Evolutionary conservation across 2,329 filamentous ascomycete genomes (phyloP), one percentile per base, ranked within the genome.

Genomic region (Scytalidium lignicola): DNA sequence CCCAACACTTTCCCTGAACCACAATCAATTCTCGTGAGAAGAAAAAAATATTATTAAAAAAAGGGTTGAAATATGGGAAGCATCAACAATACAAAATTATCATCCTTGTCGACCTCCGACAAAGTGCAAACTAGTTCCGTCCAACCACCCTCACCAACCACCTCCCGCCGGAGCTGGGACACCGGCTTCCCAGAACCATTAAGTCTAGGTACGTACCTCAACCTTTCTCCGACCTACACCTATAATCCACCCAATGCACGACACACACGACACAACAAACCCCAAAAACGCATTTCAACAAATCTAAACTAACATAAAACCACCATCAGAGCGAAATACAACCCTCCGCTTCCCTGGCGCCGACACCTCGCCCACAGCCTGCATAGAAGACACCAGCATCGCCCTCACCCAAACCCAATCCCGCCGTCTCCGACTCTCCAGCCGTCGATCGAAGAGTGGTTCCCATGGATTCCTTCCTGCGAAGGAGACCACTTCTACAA

Each of bases 311-410:
- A 41, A 50, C 43, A 29, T 22, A 17, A 21, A 6, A 18, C 42
- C 65, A 41, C 63, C 5, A 9, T 37, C 57, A 60, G 69, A 71
- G 42, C 71, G 74, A 53, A 85, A 82, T 57, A 85, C 82, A 13
- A 82, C 80, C 2, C 69, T 80, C 15, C 78, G 77, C 18, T 80
- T 85, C 52, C 82, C 82, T 19, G 79, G 82, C 17, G 82, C 82
- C 50, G 74, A 82, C 56, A 70, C 78, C 6, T 76, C 74, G 13
- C 74, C 74, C 44, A 72, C 79, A 52, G 81, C 80, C 41, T 74
- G 69, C 58, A 79, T 85, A 51, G 74, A 73, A 37, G 72, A 76
- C 47, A 73, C 76, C 47, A 78, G 83, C 53, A 65, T 80, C 41
- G 69, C 73, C 47, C 65, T 73, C 1, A 63, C 66, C 5, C 53